Conservation (phyloP, 2,329 filamentous ascomycete genomes). For the Cladosporium phlei region DNA sequence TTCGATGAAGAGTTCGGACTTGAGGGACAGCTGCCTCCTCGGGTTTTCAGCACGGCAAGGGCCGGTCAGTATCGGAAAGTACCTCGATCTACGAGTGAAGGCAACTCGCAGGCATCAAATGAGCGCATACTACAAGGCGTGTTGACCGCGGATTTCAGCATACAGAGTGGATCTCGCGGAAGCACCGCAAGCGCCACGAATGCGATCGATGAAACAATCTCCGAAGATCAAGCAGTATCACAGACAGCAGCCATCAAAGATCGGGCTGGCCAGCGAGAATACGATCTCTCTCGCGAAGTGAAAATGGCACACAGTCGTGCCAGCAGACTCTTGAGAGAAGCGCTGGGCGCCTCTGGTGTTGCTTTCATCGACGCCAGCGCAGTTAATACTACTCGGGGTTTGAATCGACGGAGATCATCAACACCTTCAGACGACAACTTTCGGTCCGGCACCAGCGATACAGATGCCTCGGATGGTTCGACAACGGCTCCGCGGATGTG, state of each 20-base stretch:
- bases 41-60: background rate
- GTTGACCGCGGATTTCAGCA: background rate
- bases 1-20: constrained; percentile 21
- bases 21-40: background rate
- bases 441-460: background rate
- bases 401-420: background rate
- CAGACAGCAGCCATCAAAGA: no score
- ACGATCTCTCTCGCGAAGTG: background rate
- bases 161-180: no score
- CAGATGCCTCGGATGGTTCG: background rate
- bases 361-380: constrained; percentile 29
- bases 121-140: background rate
- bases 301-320: constrained; percentile 41
- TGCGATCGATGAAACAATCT: no score
- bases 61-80: background rate
- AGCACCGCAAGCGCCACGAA: no score
- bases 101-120: background rate
- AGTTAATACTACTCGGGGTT: background rate
- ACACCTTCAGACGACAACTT: background rate
- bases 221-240: no score
- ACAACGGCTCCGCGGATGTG: background rate
- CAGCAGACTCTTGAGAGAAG: constrained; percentile 45
- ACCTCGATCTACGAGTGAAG: background rate
- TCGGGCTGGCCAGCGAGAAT: no score
- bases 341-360: constrained; percentile 44